phyloP scores from a whole-genome alignment of 75 land plant species.

The Pinus taeda region DNA sequence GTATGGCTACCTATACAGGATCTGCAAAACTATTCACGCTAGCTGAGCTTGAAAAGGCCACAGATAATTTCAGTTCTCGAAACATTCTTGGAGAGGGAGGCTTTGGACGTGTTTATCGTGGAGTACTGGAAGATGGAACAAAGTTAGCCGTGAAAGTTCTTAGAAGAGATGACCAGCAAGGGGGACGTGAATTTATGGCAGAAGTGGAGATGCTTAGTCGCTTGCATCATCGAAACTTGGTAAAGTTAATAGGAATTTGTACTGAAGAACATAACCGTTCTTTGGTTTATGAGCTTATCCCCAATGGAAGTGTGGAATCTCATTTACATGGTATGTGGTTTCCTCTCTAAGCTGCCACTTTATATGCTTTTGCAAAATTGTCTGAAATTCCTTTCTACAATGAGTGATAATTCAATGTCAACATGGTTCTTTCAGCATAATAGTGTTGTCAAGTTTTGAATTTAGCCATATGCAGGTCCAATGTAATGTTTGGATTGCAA shows the following conservation, averaged over 20 bases:
- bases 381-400: not conserved
- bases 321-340: conserved; percentile 82
- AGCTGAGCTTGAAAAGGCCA: conserved; percentile 77
- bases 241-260: conserved; percentile 90
- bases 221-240: conserved; percentile 91
- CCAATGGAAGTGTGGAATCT: conserved; percentile 96
- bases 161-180: conserved; percentile 61
- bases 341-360: not conserved
- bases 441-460: not conserved
- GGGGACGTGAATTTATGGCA: conserved; percentile 88
- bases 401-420: not conserved
- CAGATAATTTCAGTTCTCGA: conserved; percentile 63
- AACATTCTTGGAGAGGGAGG: conserved; percentile 90
- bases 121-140: conserved; percentile 67
- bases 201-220: conserved; percentile 97
- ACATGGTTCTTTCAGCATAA: not conserved
- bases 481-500: conserved; percentile 10
- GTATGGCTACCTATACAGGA: conserved; percentile 55
- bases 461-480: not conserved
- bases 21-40: conserved; percentile 78
- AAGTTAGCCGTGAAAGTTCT: conserved; percentile 91
- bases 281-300: conserved; percentile 88
- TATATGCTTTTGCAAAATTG: not conserved
- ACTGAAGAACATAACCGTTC: conserved; percentile 74
- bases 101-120: conserved; percentile 91